Base-by-base conservation (phyloP, 1,284 basidiomycete species). In the Apiotrichum domesticum region DNA sequence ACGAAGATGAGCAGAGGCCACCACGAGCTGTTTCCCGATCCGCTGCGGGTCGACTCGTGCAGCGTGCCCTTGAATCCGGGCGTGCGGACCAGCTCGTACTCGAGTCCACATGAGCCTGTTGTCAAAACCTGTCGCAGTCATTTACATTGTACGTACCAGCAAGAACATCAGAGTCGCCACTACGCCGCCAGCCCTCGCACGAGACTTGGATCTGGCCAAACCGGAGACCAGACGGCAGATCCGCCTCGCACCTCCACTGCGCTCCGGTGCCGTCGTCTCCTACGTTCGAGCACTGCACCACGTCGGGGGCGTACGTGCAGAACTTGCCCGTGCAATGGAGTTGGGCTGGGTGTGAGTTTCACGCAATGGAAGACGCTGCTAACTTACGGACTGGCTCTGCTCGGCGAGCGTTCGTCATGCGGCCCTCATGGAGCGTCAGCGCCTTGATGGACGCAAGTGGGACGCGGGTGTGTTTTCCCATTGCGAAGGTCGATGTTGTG, bases 181-280 rank as follows among this genome's bases (percentile, higher is more conserved):
- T 82, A 33, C 80, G 77, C 39, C 80, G 82, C 85, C 86, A 97
- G 9, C 93, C 92, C 78, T 97, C 93, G 66, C 93, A 97, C 21
- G 84, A 86, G 1, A 97, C 87, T 59, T 85, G 81, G 0, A 95
- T 85, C 55, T 84, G 80, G 7, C 93, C 93, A 58, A 97, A 86
- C 13, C 89, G 80, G 54, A 94, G 72, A 3, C 83, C 79, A 45
- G 85, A 83, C 3, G 92, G 92, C 8, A 97, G 78, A 70, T 97
- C 92, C 6, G 92, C 88, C 70, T 90, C 85, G 72, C 93, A 97
- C 86, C 86, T 87, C 90, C 90, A 94, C 66, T 93, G 89, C 4
- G 90, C 83, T 1, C 70, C 71, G 1, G 82, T 78, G 2, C 87
- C 90, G 59, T 78, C 77, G 7, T 88, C 87, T 40, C 92, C 90